These are phyloP conservation scores for Aspergillus ruber DNA, from an alignment of 2,329 filamentous ascomycete genomes.

Conservation along the genomic window DNA sequence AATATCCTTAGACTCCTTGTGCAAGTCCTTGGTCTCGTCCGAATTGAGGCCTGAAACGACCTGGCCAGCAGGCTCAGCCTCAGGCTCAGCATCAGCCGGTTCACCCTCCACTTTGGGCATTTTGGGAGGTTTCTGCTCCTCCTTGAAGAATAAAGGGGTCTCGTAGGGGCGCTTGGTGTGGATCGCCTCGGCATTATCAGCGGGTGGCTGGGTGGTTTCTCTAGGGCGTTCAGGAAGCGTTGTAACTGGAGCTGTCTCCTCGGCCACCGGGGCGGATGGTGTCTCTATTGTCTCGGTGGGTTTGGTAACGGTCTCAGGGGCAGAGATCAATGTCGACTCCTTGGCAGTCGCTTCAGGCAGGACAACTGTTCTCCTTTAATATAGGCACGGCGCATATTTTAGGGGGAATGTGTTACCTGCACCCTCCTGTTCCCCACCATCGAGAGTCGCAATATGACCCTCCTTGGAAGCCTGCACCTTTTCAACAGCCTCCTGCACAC, in stretches of 20 bases:
- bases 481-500: slow-evolving; percentile 14
- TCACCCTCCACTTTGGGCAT: slow-evolving; percentile 30
- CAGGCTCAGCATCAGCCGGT: slow-evolving; percentile 3
- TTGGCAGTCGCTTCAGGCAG: slow-evolving; percentile 16
- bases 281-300: slow-evolving; percentile 5
- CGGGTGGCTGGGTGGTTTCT: slow-evolving; percentile 5
- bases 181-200: slow-evolving; percentile 9
- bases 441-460: slow-evolving; percentile 12
- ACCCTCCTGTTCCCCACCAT: slow-evolving; percentile 9
- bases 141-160: slow-evolving; percentile 23
- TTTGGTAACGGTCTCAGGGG: slow-evolving; percentile 1
- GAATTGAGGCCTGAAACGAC: neutral
- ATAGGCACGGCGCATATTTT: neutral
- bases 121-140: slow-evolving; percentile 30
- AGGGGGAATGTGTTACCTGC: slow-evolving; percentile 8
- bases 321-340: slow-evolving; percentile 10
- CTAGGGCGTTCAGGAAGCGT: slow-evolving; percentile 16
- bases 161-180: slow-evolving; percentile 33
- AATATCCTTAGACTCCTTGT: slow-evolving; percentile 5
- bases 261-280: slow-evolving; percentile 5
- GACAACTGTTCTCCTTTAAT: slow-evolving; percentile 6
- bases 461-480: slow-evolving; percentile 18
- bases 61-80: slow-evolving; percentile 1
- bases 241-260: slow-evolving; percentile 2
- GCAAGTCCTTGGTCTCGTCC: slow-evolving; percentile 1